phyloP scores from a whole-genome alignment of 176 grass and related monocot genomes.

The Zea mays region DNA sequence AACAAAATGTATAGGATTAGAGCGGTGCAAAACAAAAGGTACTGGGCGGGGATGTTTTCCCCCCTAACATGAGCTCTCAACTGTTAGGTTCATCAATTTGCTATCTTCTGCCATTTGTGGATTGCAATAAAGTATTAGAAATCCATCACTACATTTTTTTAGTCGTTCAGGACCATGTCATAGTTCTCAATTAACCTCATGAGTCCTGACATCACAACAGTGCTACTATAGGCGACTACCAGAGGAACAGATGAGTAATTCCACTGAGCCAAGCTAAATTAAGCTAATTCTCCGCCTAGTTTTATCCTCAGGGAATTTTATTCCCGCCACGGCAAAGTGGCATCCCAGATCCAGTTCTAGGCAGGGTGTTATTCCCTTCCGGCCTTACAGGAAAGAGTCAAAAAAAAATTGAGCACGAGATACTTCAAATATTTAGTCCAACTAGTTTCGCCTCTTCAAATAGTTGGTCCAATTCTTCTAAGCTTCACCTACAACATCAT shows the following conservation, averaged over 20 bases:
- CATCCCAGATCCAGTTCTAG: slow-evolving; percentile 9
- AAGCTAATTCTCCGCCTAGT: slow-evolving; percentile 3
- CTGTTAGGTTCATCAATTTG: neutral
- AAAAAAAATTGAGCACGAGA: neutral
- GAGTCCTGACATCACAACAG: neutral
- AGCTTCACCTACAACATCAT: neutral
- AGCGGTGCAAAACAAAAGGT: neutral
- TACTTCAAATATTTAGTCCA: neutral
- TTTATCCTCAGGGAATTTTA: neutral
- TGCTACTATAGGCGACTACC: neutral
- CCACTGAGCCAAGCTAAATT: neutral
- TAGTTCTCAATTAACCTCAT: neutral
- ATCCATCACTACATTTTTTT: neutral
- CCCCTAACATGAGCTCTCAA: neutral
- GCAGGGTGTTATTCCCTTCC: neutral
- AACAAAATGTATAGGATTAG: neutral
- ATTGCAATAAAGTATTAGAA: neutral
- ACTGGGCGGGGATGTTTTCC: neutral
- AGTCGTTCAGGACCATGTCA: neutral
- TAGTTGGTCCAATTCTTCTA: slow-evolving; percentile 16
- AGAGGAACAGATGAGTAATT: neutral
- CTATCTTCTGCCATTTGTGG: neutral
- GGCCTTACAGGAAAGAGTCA: neutral
- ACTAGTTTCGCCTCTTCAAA: neutral
- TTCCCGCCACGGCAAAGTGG: neutral